Percentiles rank a stretch among this genome's conserved stretches.
phyloP scores from a whole-genome alignment of 169 alveolate species.

The Plasmodium gonderi region DNA sequence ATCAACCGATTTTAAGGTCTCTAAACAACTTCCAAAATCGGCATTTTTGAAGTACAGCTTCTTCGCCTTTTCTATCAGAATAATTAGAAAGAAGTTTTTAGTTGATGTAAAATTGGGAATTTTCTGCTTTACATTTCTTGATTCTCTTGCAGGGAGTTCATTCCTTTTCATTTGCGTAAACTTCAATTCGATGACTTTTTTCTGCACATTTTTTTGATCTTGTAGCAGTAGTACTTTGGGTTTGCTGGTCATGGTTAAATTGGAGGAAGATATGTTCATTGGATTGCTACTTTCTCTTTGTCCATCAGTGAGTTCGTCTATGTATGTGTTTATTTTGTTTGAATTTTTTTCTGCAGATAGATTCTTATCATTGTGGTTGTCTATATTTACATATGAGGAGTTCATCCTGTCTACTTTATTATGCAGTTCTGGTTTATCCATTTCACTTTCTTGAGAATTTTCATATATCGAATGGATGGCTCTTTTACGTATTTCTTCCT shows the following conservation, averaged over 20 bases:
- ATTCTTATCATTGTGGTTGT: neutral
- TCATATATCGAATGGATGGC: slow-evolving; percentile 34
- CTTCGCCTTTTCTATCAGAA: slow-evolving; percentile 64
- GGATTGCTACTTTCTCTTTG: neutral
- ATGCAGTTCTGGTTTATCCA: neutral
- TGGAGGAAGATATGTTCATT: neutral
- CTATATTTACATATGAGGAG: neutral
- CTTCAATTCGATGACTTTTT: slow-evolving; percentile 52
- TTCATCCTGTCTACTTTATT: neutral
- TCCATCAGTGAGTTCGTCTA: neutral
- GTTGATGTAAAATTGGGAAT: slow-evolving; percentile 38
- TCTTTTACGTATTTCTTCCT: slow-evolving; percentile 24
- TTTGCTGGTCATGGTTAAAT: neutral
- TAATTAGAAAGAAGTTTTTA: slow-evolving; percentile 54
- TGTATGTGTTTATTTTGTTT: neutral
- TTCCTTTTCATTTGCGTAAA: slow-evolving; percentile 56
- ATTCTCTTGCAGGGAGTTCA: slow-evolving; percentile 67
- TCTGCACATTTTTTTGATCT: neutral
- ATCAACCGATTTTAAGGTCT: slow-evolving; percentile 24
- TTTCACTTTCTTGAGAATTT: neutral
- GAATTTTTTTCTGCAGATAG: neutral
- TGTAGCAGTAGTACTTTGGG: neutral
- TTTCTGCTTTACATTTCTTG: slow-evolving; percentile 45
- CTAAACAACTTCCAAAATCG: slow-evolving; percentile 45
- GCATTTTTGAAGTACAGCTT: slow-evolving; percentile 47